phyloP scores from a whole-genome alignment of 208 protist genomes.

The Balamuthia mandrillaris region DNA sequence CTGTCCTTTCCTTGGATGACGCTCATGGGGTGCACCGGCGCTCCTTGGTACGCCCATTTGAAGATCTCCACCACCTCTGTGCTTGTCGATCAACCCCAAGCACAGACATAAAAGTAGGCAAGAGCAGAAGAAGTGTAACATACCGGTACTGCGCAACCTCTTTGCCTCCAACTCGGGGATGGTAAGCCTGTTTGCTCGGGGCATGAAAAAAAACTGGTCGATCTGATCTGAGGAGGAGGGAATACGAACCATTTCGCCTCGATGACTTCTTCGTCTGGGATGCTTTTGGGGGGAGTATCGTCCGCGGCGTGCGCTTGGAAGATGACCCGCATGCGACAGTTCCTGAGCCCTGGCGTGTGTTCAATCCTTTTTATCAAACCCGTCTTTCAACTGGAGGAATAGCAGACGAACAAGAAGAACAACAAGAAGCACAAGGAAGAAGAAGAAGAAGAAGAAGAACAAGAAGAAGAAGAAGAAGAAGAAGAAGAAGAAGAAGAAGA shows the following conservation, averaged over 20 bases:
- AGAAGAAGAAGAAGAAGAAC: neutral
- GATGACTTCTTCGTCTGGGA: neutral
- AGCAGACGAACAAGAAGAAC: neutral
- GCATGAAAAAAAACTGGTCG: neutral
- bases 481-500: neutral
- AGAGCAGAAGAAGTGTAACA: neutral
- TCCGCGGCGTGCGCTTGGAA: neutral
- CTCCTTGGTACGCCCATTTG: neutral
- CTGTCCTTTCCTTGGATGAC: neutral
- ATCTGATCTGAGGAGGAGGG: neutral
- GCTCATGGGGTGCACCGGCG: neutral
- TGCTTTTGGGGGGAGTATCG: constrained; percentile 1
- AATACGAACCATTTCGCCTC: neutral
- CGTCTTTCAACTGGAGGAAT: too few species aligned
- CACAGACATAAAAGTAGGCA: neutral
- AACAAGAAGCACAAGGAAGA: neutral
- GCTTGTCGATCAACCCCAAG: too few species aligned
- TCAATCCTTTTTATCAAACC: neutral
- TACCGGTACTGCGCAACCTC: neutral
- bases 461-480: neutral
- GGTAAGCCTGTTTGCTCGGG: neutral
- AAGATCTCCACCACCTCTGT: constrained; percentile 21
- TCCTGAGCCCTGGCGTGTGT: neutral
- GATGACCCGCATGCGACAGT: constrained; percentile 2
- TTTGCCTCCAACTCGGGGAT: neutral